Conservation (phyloP, 768 basidiomycete genomes). For the Suillus variegatus region DNA sequence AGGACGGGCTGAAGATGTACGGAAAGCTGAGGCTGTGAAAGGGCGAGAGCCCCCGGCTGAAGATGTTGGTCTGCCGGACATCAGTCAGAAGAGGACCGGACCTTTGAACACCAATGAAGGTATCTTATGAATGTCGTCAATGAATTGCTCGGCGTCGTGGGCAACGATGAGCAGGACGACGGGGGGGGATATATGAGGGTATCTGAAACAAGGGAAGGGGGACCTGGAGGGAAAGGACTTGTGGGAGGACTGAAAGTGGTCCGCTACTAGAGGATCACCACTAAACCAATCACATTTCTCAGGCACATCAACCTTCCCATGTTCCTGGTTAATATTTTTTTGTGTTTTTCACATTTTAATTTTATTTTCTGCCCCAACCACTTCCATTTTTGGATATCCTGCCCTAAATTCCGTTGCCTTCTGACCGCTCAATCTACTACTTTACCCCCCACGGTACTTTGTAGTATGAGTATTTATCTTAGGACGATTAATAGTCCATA, state of each 20-base stretch:
- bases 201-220: conserved; percentile 19
- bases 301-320: conserved; percentile 33
- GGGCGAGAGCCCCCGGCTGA: conserved; percentile 33
- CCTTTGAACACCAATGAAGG: not conserved
- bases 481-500: conserved; percentile 22
- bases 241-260: conserved; percentile 32
- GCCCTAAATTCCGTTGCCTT: not conserved
- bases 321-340: conserved; percentile 33
- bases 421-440: conserved; percentile 16
- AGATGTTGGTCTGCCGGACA: conserved; percentile 32
- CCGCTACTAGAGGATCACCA: conserved; percentile 33
- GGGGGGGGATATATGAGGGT: conserved; percentile 15
- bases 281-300: conserved; percentile 34
- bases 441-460: no score
- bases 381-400: not conserved
- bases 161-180: conserved; percentile 11
- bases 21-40: conserved; percentile 23
- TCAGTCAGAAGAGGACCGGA: conserved; percentile 10
- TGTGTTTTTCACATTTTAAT: conserved; percentile 9
- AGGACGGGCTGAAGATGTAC: conserved; percentile 14
- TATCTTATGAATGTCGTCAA: conserved; percentile 1
- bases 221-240: conserved; percentile 20
- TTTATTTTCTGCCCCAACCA: conserved; percentile 6
- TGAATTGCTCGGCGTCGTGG: conserved; percentile 10
- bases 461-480: conserved; percentile 1